These are phyloP conservation scores for Dioszegia hungarica DNA, from an alignment of 768 basidiomycete genomes.

Conservation along the genomic window DNA sequence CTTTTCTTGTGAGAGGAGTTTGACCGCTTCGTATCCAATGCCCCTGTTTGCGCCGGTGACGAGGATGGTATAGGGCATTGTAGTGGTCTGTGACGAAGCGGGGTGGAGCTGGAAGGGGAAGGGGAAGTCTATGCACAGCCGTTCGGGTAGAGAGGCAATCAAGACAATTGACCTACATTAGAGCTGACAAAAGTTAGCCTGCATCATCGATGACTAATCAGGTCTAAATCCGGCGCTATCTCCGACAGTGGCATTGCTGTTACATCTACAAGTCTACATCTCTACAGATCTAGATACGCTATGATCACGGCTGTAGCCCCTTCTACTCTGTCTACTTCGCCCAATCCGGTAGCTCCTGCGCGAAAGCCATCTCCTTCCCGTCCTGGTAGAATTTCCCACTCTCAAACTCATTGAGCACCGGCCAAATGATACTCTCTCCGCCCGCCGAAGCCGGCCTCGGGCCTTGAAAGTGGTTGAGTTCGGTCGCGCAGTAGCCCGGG, in stretches of 20 bases:
- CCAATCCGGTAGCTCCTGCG: too few species aligned
- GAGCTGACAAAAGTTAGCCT: too few species aligned
- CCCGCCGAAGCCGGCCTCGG: not conserved
- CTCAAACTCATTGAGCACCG: conserved; percentile 8
- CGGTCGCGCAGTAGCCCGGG: conserved; percentile 11
- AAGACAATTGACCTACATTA: too few species aligned
- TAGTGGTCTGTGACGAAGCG: conserved; percentile 58
- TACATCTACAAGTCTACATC: too few species aligned
- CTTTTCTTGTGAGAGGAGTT: conserved; percentile 3
- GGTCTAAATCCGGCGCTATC: too few species aligned
- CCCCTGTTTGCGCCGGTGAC: conserved; percentile 68
- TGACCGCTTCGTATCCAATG: conserved; percentile 21
- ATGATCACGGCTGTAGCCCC: too few species aligned
- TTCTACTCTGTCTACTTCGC: too few species aligned
- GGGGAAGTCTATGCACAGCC: too few species aligned
- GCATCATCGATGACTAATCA: too few species aligned
- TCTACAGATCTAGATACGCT: too few species aligned
- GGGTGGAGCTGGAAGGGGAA: not conserved
- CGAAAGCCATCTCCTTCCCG: conserved; percentile 6
- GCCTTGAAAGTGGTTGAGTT: conserved; percentile 5
- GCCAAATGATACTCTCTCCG: conserved; percentile 12
- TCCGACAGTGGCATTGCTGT: too few species aligned
- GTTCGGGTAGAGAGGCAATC: too few species aligned
- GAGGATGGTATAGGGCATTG: conserved; percentile 62
- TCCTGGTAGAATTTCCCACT: conserved; percentile 11